Percentiles rank a stretch among this genome's conserved stretches.
These are phyloP conservation scores for Cryoendolithus antarcticus DNA, from an alignment of 2,329 filamentous ascomycete genomes.

Conservation along the genomic window DNA sequence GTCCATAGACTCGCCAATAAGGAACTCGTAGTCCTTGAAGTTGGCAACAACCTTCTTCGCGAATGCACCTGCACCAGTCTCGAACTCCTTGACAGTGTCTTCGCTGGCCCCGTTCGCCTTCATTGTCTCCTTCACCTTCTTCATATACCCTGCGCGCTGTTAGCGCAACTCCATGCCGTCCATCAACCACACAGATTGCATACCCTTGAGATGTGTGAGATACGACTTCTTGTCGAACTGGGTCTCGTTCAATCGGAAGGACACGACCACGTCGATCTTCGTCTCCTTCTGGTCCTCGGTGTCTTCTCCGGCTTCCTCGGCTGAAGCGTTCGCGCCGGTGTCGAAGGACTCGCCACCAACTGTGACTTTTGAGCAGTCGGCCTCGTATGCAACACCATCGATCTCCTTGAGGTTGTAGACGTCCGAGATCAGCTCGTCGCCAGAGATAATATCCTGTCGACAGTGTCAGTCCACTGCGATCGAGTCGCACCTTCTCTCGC, in stretches of 20 bases:
- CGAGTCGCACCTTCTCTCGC: too few relatives aligned
- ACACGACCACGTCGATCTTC: constrained; percentile 88
- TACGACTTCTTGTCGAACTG: constrained; percentile 81
- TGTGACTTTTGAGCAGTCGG: constrained; percentile 81
- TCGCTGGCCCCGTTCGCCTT: constrained; percentile 49
- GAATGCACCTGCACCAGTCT: constrained; percentile 59
- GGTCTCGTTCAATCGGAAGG: constrained; percentile 75
- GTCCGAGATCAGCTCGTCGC: constrained; percentile 94
- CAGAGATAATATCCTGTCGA: constrained; percentile 70
- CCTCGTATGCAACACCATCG: constrained; percentile 74
- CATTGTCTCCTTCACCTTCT: constrained; percentile 64
- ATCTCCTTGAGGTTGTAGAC: constrained; percentile 74
- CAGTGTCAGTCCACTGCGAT: constrained; percentile 7
- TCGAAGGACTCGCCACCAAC: constrained; percentile 65
- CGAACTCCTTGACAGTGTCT: constrained; percentile 63
- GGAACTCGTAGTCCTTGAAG: constrained; percentile 96
- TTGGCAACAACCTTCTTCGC: constrained; percentile 74
- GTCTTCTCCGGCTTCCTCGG: constrained; percentile 67
- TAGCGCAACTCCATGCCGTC: not conserved
- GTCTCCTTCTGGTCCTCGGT: constrained; percentile 56
- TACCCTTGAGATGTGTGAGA: constrained; percentile 75
- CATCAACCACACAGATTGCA: constrained; percentile 12
- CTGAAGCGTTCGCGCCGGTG: constrained; percentile 91
- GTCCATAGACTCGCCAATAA: constrained; percentile 84
- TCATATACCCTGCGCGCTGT: constrained; percentile 62